Base-by-base conservation (phyloP, 2,329 filamentous ascomycete species). In the Paraconiothyrium brasiliense region DNA sequence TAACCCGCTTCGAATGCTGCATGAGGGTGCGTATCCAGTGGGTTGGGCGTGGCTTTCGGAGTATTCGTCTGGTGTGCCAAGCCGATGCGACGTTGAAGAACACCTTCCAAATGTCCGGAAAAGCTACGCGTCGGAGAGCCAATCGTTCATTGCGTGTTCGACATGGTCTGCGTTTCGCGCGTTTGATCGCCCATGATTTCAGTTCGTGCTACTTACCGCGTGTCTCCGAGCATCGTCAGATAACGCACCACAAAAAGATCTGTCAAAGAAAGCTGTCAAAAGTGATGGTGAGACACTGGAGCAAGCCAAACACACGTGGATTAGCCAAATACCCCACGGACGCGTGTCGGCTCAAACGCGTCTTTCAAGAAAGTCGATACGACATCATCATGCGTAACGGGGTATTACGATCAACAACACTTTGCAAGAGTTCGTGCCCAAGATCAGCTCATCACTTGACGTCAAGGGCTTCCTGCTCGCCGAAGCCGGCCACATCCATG, bases 321-420 rank as follows among this genome's bases (percentile, higher is more conserved):
- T 46, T 24, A 10, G 30, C 13, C 27, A 34, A 11, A 14, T 13
- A 30, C 51, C 52, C 43, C 34, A 13, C 39, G 22, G 20, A 57
- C 57, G 60, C 43, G 60, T 62, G 34, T 56, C 27, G 64, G 48
- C 62, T 59, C 61, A 62, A 44, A 61, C 61, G 48, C 54, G 32
- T 49, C 57, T 52, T 56, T 59, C 47, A 20, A 47, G 50, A 54
- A 9, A 44, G 32, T 54, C 22, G 27, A 60, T 37, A 48, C 52
- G 35, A 56, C 55, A 60, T 61, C 55, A 60, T 62, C 57, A 66
- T 52, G 59, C 59, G 57, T 35, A 50, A 57, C 48, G 22, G 43
- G 14, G 57, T 61, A 75, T 75, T 73, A 62, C 58, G 71, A 75
- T 75, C 69, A 65, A 68, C 69, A 65, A 68, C 71, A 59, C 46